These are phyloP conservation scores for Rhodamnia rubescens DNA, from an alignment of 345 rosid species.

Conservation along the genomic window DNA sequence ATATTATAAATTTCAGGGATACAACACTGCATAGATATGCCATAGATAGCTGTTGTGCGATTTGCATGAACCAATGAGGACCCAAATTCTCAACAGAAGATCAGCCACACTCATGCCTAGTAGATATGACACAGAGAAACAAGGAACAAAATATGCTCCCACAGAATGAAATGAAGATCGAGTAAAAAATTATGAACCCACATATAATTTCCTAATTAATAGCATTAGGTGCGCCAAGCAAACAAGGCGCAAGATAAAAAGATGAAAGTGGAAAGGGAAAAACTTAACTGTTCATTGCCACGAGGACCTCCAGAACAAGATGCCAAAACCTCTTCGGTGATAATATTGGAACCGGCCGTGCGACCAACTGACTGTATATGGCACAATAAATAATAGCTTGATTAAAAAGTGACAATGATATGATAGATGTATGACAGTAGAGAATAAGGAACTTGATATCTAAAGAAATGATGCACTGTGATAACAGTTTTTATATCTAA, in stretches of 20 bases:
- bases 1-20: not conserved
- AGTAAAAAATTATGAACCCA: not conserved
- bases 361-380: constrained; percentile 56
- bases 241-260: not conserved
- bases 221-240: not conserved
- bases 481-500: not conserved
- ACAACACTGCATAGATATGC: not conserved
- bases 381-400: not conserved
- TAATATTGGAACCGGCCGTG: constrained; percentile 51
- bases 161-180: not conserved
- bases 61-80: not conserved
- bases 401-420: not conserved
- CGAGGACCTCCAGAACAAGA: constrained; percentile 67
- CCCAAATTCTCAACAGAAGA: not conserved
- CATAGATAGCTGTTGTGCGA: not conserved
- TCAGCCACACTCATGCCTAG: not conserved
- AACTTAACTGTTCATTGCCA: constrained; percentile 83
- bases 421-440: not conserved
- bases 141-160: not conserved
- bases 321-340: constrained; percentile 65
- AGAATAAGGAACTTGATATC: not conserved
- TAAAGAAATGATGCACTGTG: not conserved
- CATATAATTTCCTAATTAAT: not conserved
- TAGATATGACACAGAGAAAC: not conserved
- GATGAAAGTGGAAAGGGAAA: not conserved